phyloP scores from a whole-genome alignment of 306 rosid genomes.

The Cicer judaicum region DNA sequence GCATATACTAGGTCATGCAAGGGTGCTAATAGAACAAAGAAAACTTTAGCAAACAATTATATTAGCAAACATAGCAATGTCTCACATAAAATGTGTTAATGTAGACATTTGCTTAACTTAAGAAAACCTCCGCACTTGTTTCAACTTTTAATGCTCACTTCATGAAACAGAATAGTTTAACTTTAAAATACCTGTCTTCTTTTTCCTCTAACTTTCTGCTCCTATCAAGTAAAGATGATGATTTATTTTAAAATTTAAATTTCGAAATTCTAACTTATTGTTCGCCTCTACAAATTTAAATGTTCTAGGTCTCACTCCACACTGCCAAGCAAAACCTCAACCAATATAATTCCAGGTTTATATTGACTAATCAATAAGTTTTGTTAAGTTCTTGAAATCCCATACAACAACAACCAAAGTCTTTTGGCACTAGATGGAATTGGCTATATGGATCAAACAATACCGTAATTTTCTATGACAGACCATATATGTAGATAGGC shows the following conservation, averaged over 20 bases:
- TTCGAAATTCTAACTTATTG: too few species aligned
- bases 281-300: too few species aligned
- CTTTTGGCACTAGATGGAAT: too few species aligned
- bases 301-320: too few species aligned
- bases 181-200: background rate
- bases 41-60: conserved; percentile 1
- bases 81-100: conserved; percentile 2
- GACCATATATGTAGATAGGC: too few species aligned
- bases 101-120: background rate
- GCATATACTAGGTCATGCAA: conserved; percentile 6
- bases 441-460: too few species aligned
- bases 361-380: background rate
- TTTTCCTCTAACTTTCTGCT: too few species aligned
- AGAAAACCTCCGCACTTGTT: background rate
- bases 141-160: conserved; percentile 1
- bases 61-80: conserved; percentile 9
- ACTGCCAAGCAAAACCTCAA: background rate
- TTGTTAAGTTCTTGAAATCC: background rate
- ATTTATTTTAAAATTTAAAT: too few species aligned
- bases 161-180: background rate
- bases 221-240: too few species aligned
- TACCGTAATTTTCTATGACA: too few species aligned
- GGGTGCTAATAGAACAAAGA: conserved; percentile 2
- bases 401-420: background rate
- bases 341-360: background rate